These are phyloP conservation scores for Populus simonii DNA, from an alignment of 345 rosid species.

Conservation along the genomic window DNA sequence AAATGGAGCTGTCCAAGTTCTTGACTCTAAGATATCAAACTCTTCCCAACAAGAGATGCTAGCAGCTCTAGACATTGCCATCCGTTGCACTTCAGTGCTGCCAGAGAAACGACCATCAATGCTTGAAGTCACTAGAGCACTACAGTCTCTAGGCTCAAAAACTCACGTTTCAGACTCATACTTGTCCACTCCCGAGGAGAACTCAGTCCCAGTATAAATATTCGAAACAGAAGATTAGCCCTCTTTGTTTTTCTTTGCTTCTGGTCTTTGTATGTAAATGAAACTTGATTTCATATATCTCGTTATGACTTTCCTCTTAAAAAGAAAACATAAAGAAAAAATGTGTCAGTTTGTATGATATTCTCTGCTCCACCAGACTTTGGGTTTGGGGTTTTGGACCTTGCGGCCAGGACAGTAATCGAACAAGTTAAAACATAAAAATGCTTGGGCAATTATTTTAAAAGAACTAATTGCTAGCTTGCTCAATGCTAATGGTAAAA, in stretches of 20 bases:
- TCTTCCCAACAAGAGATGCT: constrained; percentile 57
- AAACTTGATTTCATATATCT: constrained; percentile 9
- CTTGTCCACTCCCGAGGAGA: constrained; percentile 26
- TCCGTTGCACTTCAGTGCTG: constrained; percentile 66
- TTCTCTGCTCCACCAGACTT: not conserved
- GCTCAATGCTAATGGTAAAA: too few relatives aligned
- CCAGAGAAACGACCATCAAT: constrained; percentile 81
- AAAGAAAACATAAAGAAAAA: not conserved
- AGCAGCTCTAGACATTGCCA: constrained; percentile 66
- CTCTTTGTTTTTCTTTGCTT: not conserved
- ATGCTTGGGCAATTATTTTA: too few relatives aligned
- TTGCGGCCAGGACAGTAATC: not conserved
- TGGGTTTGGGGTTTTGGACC: not conserved
- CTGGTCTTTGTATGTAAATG: constrained; percentile 12
- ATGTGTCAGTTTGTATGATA: constrained; percentile 1
- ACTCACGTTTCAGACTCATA: constrained; percentile 17
- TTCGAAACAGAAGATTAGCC: not conserved
- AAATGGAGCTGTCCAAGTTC: constrained; percentile 63
- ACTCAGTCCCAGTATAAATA: constrained; percentile 10
- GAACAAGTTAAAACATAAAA: not conserved
- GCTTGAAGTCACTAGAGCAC: constrained; percentile 62
- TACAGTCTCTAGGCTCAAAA: constrained; percentile 43
- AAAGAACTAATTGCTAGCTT: too few relatives aligned
- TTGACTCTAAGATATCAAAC: constrained; percentile 59
- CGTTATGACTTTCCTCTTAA: not conserved